Evolutionary conservation across 2,329 filamentous ascomycete species (phyloP), one percentile per base, ranked within the genome.

Genomic region (Trichoderma koningiopsis): DNA sequence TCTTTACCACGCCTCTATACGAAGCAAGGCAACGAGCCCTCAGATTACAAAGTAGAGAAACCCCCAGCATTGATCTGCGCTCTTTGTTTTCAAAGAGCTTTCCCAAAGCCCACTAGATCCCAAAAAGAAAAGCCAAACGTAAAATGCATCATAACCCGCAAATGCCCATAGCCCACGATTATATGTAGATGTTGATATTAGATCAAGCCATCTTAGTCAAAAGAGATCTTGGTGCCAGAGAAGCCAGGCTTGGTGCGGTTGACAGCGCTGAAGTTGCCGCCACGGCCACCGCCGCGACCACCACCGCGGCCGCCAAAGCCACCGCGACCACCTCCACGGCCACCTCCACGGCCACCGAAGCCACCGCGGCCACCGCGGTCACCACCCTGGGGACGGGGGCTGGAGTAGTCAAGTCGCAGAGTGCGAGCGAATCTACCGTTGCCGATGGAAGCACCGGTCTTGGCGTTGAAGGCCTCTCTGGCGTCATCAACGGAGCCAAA

Each of bases 401-500:
- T 83, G 73, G 92, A 91, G 81, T 86, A 97, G 86, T 97, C 94
- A 66, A 97, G 89, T 75, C 94, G 92, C 74, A 97, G 85, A 65
- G 87, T 81, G 75, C 94, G 93, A 68, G 92, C 89, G 72, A 84
- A 86, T 75, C 96, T 86, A 70, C 92, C 89, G 73, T 83, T 79
- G 63, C 87, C 87, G 72, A 89, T 85, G 70, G 86, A 81, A 68
- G 85, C 84, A 73, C 93, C 93, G 75, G 92, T 90, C 79, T 92
- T 86, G 69, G 85, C 83, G 75, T 91, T 85, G 75, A 93, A 88
- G 29, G 90, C 94, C 75, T 84, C 82, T 83, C 91, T 92, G 76
- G 94, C 93, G 76, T 97, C 94, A 33, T 97, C 93, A 71, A 96
- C 80, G 22, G 91, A 92, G 75, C 84, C 83, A 85, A 95, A 97